Evolutionary conservation across 2,329 filamentous ascomycete species (phyloP), one percentile per base, ranked within the genome.

Genomic region (Fusarium sp.): DNA sequence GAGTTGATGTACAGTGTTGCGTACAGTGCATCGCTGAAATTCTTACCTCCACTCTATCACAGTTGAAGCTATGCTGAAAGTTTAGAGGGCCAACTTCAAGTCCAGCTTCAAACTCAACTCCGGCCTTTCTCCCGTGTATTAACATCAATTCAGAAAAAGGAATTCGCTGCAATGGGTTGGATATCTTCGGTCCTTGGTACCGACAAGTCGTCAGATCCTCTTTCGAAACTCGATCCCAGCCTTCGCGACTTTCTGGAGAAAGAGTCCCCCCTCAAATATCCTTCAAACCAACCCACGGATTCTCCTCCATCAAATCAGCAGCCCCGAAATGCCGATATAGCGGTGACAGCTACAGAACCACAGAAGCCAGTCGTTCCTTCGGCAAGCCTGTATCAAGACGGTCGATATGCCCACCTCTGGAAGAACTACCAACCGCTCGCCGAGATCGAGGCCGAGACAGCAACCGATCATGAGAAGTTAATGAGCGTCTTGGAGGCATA

Each of bases 321-420:
- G 46, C 68, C 70, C 13, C 49, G 11, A 17, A 44, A 72, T 36
- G 18, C 57, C 29, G 38, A 64, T n/a, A n/a, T 72, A 9, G 31
- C 76, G 50, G 62, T 63, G 73, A 55, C 70, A 63, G 58, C 73
- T 56, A 13, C 72, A 31, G 62, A 68, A 29, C 25, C 58, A 15
- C 68, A 73, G 8, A 50, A 67, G 35, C 67, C 80, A 6, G 35
- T 47, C 6, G 85, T 89, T 10, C 88, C 88, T 2, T 75, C 78
- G 2, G 83, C 86, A 71, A 89, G 86, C 74, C 81, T 89, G 29
- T 90, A 85, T 78, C 87, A 84, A 62, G 88, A 90, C 77, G 88
- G 88, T n/a, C 86, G 88, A 47, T 90, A 90, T 82, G 94, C 95
- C 62, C 89, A 98, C 80, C 86, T 99, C 36, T 99, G 96, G 96